Percentiles rank a stretch among this genome's conserved stretches.
Evolutionary conservation across 768 basidiomycete genomes (phyloP).

Genomic region (Cystofilobasidium capitatum): DNA sequence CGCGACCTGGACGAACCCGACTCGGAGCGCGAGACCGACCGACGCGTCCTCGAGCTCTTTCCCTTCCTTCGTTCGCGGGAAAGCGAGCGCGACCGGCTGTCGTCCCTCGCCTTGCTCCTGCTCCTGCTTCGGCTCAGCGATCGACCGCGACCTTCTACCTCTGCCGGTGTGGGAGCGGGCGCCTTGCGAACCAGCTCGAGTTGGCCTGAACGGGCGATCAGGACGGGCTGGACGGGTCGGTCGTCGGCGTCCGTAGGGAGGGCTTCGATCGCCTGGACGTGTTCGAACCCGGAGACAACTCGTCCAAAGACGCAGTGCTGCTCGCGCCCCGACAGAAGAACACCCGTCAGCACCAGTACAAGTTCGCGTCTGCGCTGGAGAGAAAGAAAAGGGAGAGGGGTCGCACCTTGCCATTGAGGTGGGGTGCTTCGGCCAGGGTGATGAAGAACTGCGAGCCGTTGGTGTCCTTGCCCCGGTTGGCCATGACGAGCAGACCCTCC

Average conservation of each 20-base stretch:
- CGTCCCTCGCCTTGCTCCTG: background rate
- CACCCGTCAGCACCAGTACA: too few species aligned
- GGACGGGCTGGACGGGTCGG: slow-evolving; percentile 57
- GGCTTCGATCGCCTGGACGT: slow-evolving; percentile 52
- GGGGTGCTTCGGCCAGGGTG: slow-evolving; percentile 20
- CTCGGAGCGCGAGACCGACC: slow-evolving; percentile 5
- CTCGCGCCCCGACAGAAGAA: background rate
- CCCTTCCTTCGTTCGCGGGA: background rate
- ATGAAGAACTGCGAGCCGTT: slow-evolving; percentile 66
- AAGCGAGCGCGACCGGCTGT: background rate
- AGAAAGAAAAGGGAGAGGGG: background rate
- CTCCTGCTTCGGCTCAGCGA: background rate
- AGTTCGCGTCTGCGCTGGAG: background rate
- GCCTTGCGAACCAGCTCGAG: slow-evolving; percentile 55
- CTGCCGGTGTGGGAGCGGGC: slow-evolving; percentile 15
- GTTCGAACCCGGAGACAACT: slow-evolving; percentile 37
- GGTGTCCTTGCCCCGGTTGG: slow-evolving; percentile 62
- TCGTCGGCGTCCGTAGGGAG: slow-evolving; percentile 67
- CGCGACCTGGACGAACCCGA: slow-evolving; percentile 12
- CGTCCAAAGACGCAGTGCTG: slow-evolving; percentile 27
- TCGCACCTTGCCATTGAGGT: slow-evolving; percentile 25
- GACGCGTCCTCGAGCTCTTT: slow-evolving; percentile 6
- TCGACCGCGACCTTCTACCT: background rate
- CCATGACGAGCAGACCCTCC: slow-evolving; percentile 63
- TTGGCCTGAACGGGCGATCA: slow-evolving; percentile 71